Conservation (phyloP, 208 protist genomes). For the Leishmania martiniquensis region DNA sequence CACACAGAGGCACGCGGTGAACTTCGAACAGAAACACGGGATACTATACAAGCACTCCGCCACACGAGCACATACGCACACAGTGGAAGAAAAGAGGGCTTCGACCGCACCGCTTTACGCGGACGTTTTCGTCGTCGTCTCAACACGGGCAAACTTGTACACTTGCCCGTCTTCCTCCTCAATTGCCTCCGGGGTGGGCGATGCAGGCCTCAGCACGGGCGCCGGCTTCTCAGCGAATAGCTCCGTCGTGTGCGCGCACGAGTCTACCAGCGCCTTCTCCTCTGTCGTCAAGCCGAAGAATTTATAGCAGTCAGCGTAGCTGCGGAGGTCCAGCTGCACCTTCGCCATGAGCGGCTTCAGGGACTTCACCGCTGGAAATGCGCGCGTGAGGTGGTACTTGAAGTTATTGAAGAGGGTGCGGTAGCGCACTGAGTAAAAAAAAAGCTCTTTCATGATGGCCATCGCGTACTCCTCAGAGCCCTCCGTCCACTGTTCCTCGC, state of each 20-base stretch:
- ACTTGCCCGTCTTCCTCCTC: not conserved
- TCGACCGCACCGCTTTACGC: not conserved
- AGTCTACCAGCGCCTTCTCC: conserved; percentile 33
- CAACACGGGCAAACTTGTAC: conserved; percentile 13
- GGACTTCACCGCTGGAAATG: conserved; percentile 60
- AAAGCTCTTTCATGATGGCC: conserved; percentile 42
- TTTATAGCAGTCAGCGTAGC: conserved; percentile 64
- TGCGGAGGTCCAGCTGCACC: conserved; percentile 56
- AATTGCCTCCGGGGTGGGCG: not conserved
- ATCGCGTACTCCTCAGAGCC: conserved; percentile 32
- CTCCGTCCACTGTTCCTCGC: conserved; percentile 13
- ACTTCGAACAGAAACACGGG: not conserved
- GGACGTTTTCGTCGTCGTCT: not conserved
- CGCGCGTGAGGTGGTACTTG: conserved; percentile 91
- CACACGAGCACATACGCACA: not conserved
- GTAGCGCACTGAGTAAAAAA: conserved; percentile 65
- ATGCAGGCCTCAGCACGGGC: not conserved
- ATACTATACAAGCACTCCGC: not conserved
- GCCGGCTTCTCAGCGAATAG: conserved; percentile 33
- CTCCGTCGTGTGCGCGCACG: conserved; percentile 32
- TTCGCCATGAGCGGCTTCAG: conserved; percentile 67
- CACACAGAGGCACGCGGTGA: not conserved
- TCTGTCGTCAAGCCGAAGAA: conserved; percentile 47
- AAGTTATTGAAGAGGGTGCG: conserved; percentile 73
- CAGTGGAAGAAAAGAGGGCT: too few relatives aligned